phyloP scores from a whole-genome alignment of 2,329 filamentous ascomycete genomes.

The Sclerotinia trifoliorum region DNA sequence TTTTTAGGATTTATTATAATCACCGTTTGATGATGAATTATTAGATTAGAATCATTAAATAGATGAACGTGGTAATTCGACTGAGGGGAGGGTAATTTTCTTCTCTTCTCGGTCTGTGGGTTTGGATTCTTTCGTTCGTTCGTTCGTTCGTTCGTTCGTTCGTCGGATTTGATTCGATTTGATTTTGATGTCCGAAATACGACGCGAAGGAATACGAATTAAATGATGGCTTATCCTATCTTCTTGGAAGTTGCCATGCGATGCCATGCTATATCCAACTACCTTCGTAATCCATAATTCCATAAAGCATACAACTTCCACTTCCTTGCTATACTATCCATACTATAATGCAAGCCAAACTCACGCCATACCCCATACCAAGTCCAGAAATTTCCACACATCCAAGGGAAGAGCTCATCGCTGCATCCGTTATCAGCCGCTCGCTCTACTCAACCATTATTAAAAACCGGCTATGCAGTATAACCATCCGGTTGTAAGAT shows the following conservation, averaged over 20 bases:
- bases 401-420: not conserved
- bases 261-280: too few relatives aligned
- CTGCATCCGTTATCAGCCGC: not conserved
- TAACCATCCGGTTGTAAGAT: not conserved
- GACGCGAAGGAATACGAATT: not conserved
- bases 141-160: too few relatives aligned
- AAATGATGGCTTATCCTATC: not conserved
- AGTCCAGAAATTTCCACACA: not conserved
- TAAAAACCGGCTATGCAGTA: not conserved
- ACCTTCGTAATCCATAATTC: too few relatives aligned
- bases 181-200: not conserved
- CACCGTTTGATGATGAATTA: too few relatives aligned
- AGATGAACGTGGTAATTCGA: not conserved
- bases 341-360: too few relatives aligned
- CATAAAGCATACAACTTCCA: too few relatives aligned
- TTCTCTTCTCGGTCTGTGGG: too few relatives aligned
- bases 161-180: not conserved
- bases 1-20: too few relatives aligned
- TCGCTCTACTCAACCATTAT: not conserved
- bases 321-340: too few relatives aligned
- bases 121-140: too few relatives aligned
- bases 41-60: not conserved
- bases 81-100: not conserved
- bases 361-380: not conserved
- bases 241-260: too few relatives aligned